These are phyloP conservation scores for Bisporella sp. DNA, from an alignment of 2,329 filamentous ascomycete genomes.

Conservation along the genomic window DNA sequence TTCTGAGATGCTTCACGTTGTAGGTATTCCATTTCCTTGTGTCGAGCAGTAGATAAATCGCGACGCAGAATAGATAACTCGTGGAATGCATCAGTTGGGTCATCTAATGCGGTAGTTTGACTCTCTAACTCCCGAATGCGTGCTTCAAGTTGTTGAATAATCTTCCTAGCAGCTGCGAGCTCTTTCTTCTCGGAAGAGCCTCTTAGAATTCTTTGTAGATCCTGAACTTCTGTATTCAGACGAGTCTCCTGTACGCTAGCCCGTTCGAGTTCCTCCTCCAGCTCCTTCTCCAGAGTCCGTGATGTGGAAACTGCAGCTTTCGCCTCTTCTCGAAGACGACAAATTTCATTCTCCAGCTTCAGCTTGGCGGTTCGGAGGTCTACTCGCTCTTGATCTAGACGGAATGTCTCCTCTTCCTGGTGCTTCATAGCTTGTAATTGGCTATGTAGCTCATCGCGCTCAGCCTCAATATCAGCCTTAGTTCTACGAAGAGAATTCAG, in stretches of 20 bases:
- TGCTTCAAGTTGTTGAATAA: conserved; percentile 58
- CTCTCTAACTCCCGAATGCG: conserved; percentile 40
- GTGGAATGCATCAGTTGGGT: conserved; percentile 41
- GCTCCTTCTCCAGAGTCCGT: conserved; percentile 51
- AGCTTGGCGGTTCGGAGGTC: conserved; percentile 61
- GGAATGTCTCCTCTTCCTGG: conserved; percentile 51
- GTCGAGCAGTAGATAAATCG: conserved; percentile 54
- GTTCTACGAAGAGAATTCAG: conserved; percentile 50
- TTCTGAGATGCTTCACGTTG: conserved; percentile 61
- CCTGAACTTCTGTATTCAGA: conserved; percentile 45
- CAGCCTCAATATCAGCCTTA: conserved; percentile 51
- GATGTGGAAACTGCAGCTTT: conserved; percentile 48
- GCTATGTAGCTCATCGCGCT: conserved; percentile 59
- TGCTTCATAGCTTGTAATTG: conserved; percentile 50
- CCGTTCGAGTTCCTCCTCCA: conserved; percentile 60
- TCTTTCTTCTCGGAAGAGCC: conserved; percentile 37
- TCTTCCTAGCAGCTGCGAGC: conserved; percentile 44
- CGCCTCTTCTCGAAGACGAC: conserved; percentile 59
- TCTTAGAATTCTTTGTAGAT: conserved; percentile 38
- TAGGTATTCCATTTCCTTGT: conserved; percentile 57
- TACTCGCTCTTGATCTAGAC: conserved; percentile 60
- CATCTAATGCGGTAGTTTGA: conserved; percentile 27
- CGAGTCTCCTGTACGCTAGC: conserved; percentile 60
- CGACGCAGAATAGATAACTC: conserved; percentile 51
- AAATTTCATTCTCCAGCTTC: conserved; percentile 61